Base-by-base conservation (phyloP, 805 yeast genomes). In the Suhomyces vadensis region DNA sequence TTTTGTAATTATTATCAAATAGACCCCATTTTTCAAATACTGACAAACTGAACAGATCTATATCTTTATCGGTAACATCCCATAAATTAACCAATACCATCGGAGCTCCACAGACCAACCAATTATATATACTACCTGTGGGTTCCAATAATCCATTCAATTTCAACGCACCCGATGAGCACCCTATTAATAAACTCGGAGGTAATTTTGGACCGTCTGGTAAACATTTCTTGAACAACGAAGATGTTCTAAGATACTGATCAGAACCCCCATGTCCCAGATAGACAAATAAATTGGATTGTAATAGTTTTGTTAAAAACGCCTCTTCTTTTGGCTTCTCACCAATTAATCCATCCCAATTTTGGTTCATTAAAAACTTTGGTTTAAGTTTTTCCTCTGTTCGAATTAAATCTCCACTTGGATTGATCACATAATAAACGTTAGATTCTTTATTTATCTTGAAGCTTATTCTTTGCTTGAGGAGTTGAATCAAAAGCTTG, bases 201-300 rank as follows among this genome's bases (percentile, higher is more conserved):
- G 90, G 82, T 7, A 82, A 60, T 0, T 41, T 59, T 8, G 67
- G 65, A 42, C 78, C 77, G 8, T 45, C 41, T 6, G 57, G 50
- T 6, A 52, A 42, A 25, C 60, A 52, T 24, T 47, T 42, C 42
- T 57, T 61, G 42, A 57, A 54, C 35, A 90, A 63, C 0, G 77
- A 64, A 4, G 80, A 72, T 1, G 83, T 70, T 23, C 81, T 73
- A 8, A 88, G 67, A 56, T 82, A 89, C 49, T 86, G 90, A 49
- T 88, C 92, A n/a, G 98, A 97, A 4, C 97, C 94, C 0, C 98
- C 97, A 64, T 94, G 99, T 0, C 99, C 99, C 43, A 91, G 73
- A 60, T 87, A 94, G 0, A 92, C 69, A 52, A 85, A 85, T 6
- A 87, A 51, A 29, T 78, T 72, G 11, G 52, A 50, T 1, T 56